A percentile compares a stretch with the other conserved stretches of the same genome.
Evolutionary conservation across 1,139 yeast genomes (phyloP).

Genomic region (Sugiyamaella novakii): DNA sequence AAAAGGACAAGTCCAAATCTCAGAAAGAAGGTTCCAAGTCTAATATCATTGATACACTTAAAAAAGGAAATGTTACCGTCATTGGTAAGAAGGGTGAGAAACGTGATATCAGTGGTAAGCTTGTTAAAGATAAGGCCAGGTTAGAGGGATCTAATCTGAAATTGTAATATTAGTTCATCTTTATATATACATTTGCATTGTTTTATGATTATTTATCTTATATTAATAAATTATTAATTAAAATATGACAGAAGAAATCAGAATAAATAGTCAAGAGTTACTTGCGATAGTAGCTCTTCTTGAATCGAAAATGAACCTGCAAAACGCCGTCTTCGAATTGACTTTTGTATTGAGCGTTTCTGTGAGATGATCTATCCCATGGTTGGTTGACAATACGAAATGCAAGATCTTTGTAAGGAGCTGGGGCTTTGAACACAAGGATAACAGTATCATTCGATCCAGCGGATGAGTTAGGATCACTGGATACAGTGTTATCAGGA

Average conservation of each 20-base stretch:
- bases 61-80: slow-evolving; percentile 75
- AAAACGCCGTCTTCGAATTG: slow-evolving; percentile 44
- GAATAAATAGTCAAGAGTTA: slow-evolving; percentile 20
- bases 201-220: slow-evolving; percentile 7
- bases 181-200: slow-evolving; percentile 14
- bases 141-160: slow-evolving; percentile 36
- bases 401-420: slow-evolving; percentile 43
- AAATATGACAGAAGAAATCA: not conserved
- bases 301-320: slow-evolving; percentile 43
- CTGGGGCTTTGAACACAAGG: slow-evolving; percentile 41
- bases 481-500: slow-evolving; percentile 16
- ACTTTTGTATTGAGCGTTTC: slow-evolving; percentile 38
- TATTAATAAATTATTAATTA: not conserved
- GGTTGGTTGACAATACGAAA: slow-evolving; percentile 43
- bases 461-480: slow-evolving; percentile 18
- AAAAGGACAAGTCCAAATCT: slow-evolving; percentile 39
- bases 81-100: slow-evolving; percentile 77
- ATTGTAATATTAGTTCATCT: slow-evolving; percentile 21
- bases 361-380: slow-evolving; percentile 43
- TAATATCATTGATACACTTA: slow-evolving; percentile 69
- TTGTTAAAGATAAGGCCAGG: slow-evolving; percentile 48
- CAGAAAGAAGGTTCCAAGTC: slow-evolving; percentile 60
- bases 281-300: slow-evolving; percentile 37
- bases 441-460: slow-evolving; percentile 36
- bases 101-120: slow-evolving; percentile 71